Evolutionary conservation across 1,139 yeast species (phyloP), one percentile per base, ranked within the genome.

Genomic region (Diutina neorugosa): DNA sequence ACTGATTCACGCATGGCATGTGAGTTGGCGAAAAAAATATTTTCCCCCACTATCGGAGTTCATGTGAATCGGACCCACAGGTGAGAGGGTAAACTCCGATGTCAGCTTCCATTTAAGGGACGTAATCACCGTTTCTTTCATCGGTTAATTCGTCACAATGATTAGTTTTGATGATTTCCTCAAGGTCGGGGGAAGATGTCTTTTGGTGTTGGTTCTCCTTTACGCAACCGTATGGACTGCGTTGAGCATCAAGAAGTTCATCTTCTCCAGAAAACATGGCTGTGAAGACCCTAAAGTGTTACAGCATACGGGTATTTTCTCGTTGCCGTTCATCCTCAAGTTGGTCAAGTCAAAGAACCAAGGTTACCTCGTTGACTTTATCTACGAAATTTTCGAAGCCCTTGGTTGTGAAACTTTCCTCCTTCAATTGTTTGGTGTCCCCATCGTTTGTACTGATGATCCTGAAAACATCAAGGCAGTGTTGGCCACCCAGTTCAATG

Each of bases 391-490:
- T 25, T 46, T 46, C 19, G 31, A 25, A n/a, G 50, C 50, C 8
- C 8, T 46, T 18, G 51, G 51, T 6, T 20, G 42, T 16, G 51
- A 37, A 19, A 12, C 52, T 5, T 50, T 50, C 40, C 12, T 31
- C 12, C n/a, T 40, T 6, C 21, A 12, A 3, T 16, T 50, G 12
- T 23, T 37, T 16, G 52, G 52, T 8, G 34, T 50, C 20, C 52
- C 44, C 20, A 23, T 50, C 14, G 44, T 50, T 6, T 40, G 41
- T 21, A 50, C 52, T n/a, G 44, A 31, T 20, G 52, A 50, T 21
- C 52, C 52, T 1, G 52, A 50, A 50, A 50, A 50, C 31, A 41
- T 50, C 44, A 50, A 50, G 44, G 52, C 52, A 7, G 44, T 50
- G 19, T 40, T 50, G 37, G 52, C 46, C 12, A 50, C 52, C 42